Evolutionary conservation across 208 protist species (phyloP).

Genomic region (Trypanosoma cruzi): DNA sequence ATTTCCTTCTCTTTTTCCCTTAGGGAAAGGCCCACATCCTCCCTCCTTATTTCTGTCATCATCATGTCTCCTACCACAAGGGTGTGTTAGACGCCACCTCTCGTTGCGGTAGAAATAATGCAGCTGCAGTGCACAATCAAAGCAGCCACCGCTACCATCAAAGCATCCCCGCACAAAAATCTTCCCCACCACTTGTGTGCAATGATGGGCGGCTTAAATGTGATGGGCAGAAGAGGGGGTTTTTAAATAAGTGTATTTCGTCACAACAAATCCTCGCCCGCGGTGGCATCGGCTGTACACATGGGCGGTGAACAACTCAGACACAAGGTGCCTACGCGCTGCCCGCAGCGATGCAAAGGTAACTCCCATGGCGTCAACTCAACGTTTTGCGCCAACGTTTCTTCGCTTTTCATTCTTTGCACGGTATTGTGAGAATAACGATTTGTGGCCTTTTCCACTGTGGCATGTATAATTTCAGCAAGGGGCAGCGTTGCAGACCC

Average conservation of each 20-base stretch:
- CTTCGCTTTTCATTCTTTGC: not conserved
- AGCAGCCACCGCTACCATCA: too few species aligned
- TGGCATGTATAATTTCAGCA: slow-evolving; percentile 11
- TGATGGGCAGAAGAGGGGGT: too few species aligned
- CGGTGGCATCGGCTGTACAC: not conserved
- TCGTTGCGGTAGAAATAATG: too few species aligned
- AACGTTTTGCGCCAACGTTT: slow-evolving; percentile 6
- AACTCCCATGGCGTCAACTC: slow-evolving; percentile 8
- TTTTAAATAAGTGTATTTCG: not conserved
- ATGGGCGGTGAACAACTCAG: slow-evolving; percentile 13
- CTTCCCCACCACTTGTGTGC: too few species aligned
- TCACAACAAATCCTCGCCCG: slow-evolving; percentile 20
- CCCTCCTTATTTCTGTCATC: too few species aligned
- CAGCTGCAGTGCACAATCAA: too few species aligned
- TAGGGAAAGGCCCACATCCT: too few species aligned
- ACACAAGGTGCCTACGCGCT: slow-evolving; percentile 4
- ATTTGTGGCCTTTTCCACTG: not conserved
- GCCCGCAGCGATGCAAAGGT: slow-evolving; percentile 10
- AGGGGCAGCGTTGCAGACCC: slow-evolving; percentile 20
- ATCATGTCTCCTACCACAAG: too few species aligned
- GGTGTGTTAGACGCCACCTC: too few species aligned
- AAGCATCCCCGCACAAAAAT: too few species aligned
- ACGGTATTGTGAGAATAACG: not conserved
- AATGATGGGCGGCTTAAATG: too few species aligned
- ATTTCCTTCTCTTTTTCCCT: not conserved